These are phyloP conservation scores for Neurospora sublineolata DNA, from an alignment of 495 filamentous ascomycete species.

Conservation along the genomic window DNA sequence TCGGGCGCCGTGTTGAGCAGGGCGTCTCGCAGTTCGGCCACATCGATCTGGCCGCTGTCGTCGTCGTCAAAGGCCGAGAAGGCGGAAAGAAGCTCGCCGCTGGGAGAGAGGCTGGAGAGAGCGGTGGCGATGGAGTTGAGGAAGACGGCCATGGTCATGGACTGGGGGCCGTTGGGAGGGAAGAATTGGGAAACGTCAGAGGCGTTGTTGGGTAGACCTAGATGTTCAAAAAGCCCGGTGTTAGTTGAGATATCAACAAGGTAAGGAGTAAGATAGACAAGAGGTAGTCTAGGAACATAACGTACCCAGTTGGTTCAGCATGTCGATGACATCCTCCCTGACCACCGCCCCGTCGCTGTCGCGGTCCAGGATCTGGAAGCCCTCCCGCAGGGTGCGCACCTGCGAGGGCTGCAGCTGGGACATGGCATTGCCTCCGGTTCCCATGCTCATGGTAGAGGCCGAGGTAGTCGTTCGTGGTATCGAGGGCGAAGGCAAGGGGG, in stretches of 20 bases:
- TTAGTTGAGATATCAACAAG: not conserved
- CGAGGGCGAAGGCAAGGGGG: not conserved
- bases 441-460: not conserved
- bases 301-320: slow-evolving; percentile 65
- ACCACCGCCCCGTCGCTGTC: slow-evolving; percentile 66
- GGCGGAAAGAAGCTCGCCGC: slow-evolving; percentile 68
- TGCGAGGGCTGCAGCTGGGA: slow-evolving; percentile 55
- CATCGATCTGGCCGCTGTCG: slow-evolving; percentile 84
- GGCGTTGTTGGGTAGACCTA: slow-evolving; percentile 40
- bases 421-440: slow-evolving; percentile 38
- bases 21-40: slow-evolving; percentile 70
- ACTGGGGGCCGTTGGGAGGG: slow-evolving; percentile 51
- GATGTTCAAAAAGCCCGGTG: not conserved
- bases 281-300: not conserved
- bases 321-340: slow-evolving; percentile 67
- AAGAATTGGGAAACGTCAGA: slow-evolving; percentile 64
- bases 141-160: slow-evolving; percentile 73
- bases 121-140: slow-evolving; percentile 63
- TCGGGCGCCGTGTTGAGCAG: slow-evolving; percentile 72
- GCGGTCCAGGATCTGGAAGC: slow-evolving; percentile 76
- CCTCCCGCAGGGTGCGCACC: slow-evolving; percentile 66
- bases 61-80: slow-evolving; percentile 93
- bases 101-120: slow-evolving; percentile 59
- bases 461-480: slow-evolving; percentile 11
- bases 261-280: not conserved